A percentile compares a stretch with the other conserved stretches of the same genome.
Evolutionary conservation across 345 rosid species (phyloP).

Genomic region (Camelina neglecta): DNA sequence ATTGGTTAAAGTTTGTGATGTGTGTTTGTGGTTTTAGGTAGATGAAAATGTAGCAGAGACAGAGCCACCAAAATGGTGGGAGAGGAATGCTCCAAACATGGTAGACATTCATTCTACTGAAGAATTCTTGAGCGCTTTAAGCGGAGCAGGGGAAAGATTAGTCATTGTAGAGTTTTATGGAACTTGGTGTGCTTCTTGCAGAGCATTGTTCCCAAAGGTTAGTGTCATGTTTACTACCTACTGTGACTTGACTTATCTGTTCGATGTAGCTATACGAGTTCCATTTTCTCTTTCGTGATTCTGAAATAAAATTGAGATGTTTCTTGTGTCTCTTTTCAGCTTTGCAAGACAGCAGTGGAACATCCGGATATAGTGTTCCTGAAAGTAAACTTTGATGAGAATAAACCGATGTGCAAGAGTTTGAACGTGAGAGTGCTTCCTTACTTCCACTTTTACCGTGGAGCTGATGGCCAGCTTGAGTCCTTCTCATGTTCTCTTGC

Average conservation of each 20-base stretch:
- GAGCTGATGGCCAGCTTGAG: conserved; percentile 82
- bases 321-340: conserved; percentile 48
- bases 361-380: conserved; percentile 77
- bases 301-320: not conserved
- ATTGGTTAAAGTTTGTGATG: not conserved
- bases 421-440: conserved; percentile 91
- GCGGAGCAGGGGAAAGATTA: conserved; percentile 78
- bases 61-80: conserved; percentile 95
- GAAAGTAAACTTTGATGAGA: conserved; percentile 90
- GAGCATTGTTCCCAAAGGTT: conserved; percentile 88
- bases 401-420: conserved; percentile 90
- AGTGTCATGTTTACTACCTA: not conserved
- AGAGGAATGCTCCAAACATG: conserved; percentile 85
- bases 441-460: conserved; percentile 88
- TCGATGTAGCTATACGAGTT: not conserved
- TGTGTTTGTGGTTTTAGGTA: conserved; percentile 39
- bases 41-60: conserved; percentile 57
- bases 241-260: not conserved
- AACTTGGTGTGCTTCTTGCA: conserved; percentile 96
- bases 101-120: conserved; percentile 85
- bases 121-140: conserved; percentile 75
- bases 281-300: not conserved
- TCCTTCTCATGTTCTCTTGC: conserved; percentile 92
- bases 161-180: conserved; percentile 96
- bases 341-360: conserved; percentile 82